phyloP scores from a whole-genome alignment of 805 yeast species.

The Metahyphopichia silvanorum region DNA sequence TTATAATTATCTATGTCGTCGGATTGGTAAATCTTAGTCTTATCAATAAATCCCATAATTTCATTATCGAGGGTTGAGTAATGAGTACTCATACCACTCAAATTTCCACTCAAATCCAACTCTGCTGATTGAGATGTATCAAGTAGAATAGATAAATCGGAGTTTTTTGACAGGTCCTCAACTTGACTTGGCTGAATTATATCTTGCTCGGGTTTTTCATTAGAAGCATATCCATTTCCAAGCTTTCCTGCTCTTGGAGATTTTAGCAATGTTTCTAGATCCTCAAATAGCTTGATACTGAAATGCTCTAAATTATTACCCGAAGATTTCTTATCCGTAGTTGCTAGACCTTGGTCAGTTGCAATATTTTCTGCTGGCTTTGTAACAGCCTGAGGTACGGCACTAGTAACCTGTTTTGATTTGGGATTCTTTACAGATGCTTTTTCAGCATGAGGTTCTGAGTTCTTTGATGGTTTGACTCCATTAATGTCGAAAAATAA shows the following conservation, averaged over 20 bases:
- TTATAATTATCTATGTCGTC: neutral
- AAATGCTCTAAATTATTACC: conserved; percentile 18
- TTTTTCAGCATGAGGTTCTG: no score
- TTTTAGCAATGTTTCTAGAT: conserved; percentile 18
- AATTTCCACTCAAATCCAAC: neutral
- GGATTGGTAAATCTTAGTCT: conserved; percentile 5
- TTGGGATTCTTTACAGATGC: neutral
- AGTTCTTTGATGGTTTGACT: conserved; percentile 1
- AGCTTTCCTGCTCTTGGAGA: conserved; percentile 4
- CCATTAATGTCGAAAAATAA: conserved; percentile 52
- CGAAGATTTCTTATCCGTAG: conserved; percentile 3
- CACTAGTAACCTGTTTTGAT: neutral
- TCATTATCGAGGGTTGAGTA: conserved; percentile 8
- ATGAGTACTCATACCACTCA: neutral
- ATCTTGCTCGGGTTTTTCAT: neutral
- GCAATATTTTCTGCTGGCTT: neutral
- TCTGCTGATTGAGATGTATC: neutral
- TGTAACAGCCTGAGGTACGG: neutral
- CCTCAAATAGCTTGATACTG: conserved; percentile 22
- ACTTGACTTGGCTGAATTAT: neutral
- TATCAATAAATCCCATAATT: conserved; percentile 14
- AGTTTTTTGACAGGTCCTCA: neutral
- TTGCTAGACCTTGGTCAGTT: neutral
- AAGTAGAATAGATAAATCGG: neutral
- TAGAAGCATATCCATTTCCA: neutral